phyloP scores from a whole-genome alignment of 2,329 filamentous ascomycete genomes.

The Fusarium sp. region DNA sequence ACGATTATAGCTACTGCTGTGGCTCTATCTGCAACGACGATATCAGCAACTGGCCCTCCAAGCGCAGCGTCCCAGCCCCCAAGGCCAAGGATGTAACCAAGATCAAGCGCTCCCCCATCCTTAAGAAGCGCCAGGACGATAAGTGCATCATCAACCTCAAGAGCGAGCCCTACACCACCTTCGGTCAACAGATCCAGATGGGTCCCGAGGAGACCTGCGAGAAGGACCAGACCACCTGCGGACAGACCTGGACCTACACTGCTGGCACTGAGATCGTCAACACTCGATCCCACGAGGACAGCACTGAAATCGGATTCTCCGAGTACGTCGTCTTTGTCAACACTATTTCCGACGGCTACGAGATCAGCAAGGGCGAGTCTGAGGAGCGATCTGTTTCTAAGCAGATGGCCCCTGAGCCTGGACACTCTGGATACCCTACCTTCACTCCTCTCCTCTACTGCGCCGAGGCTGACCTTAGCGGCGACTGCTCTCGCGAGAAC shows the following conservation, averaged over 20 bases:
- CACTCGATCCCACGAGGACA: not conserved
- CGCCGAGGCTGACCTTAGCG: not conserved
- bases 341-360: constrained; percentile 4
- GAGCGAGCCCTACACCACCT: constrained; percentile 14
- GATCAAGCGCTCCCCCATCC: constrained; percentile 2
- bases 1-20: not conserved
- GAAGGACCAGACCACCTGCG: constrained; percentile 9
- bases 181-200: constrained; percentile 1
- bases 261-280: constrained; percentile 7
- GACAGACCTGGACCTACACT: constrained; percentile 9
- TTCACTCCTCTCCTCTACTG: constrained; percentile 23
- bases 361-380: constrained; percentile 14
- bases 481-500: constrained; percentile 1
- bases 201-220: not conserved
- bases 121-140: constrained; percentile 8
- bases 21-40: constrained; percentile 5
- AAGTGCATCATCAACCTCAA: constrained; percentile 24
- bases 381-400: constrained; percentile 3
- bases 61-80: not conserved
- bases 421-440: constrained; percentile 19
- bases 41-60: not conserved
- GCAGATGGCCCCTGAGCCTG: constrained; percentile 12
- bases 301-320: constrained; percentile 15
- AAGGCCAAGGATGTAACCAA: constrained; percentile 4
- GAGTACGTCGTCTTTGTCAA: constrained; percentile 16